Conservation (phyloP, 129 eudicot genomes). For the Lonicera japonica region DNA sequence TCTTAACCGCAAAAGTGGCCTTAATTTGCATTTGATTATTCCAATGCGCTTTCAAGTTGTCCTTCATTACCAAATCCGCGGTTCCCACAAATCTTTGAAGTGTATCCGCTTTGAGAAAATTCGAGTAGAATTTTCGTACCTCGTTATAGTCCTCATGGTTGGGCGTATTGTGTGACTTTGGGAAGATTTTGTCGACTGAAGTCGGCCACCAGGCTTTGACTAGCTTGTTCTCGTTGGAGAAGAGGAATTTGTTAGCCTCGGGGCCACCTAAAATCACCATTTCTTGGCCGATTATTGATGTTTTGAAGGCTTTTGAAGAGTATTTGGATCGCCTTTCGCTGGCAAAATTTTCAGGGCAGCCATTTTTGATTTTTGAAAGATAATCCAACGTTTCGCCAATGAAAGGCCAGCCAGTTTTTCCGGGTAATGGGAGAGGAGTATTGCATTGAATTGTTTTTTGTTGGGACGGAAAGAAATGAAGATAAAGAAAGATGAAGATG, state of each 20-base stretch:
- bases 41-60: conserved; percentile 6
- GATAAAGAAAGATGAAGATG: neutral
- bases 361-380: neutral
- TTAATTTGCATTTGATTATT: neutral
- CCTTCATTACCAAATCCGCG: conserved; percentile 9
- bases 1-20: neutral
- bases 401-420: conserved; percentile 14
- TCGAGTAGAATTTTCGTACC: neutral
- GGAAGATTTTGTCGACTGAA: conserved; percentile 13
- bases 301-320: conserved; percentile 14
- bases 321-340: conserved; percentile 1
- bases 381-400: conserved; percentile 17
- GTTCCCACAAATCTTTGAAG: conserved; percentile 3
- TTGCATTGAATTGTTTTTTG: neutral
- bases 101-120: conserved; percentile 1
- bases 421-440: conserved; percentile 15
- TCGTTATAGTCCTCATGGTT: neutral
- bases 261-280: conserved; percentile 14
- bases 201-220: conserved; percentile 18
- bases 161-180: neutral
- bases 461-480: neutral
- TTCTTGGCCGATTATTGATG: conserved; percentile 7
- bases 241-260: conserved; percentile 18
- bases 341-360: conserved; percentile 8
- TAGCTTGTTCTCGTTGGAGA: conserved; percentile 9